Conservation (phyloP, 169 alveolate genomes). For the Theileria equi region DNA sequence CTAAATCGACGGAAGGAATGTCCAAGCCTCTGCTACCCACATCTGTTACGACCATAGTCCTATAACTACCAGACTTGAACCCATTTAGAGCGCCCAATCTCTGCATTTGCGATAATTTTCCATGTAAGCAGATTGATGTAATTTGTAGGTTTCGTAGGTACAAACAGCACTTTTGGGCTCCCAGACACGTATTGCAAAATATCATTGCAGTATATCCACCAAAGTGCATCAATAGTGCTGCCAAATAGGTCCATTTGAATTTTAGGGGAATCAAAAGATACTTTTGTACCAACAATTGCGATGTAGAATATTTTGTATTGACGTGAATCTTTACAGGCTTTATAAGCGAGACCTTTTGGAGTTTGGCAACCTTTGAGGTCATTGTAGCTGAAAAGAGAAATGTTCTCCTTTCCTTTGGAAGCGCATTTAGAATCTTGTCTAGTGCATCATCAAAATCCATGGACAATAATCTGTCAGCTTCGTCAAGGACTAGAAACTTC, state of each 20-base stretch:
- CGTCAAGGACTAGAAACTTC: slow-evolving; percentile 91
- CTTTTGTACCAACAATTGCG: slow-evolving; percentile 84
- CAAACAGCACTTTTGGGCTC: slow-evolving; percentile 84
- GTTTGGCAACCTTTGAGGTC: slow-evolving; percentile 96
- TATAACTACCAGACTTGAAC: slow-evolving; percentile 83
- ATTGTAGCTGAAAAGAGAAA: slow-evolving; percentile 98
- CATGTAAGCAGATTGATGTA: slow-evolving; percentile 89
- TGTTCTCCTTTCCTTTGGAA: slow-evolving; percentile 92
- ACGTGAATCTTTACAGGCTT: slow-evolving; percentile 87
- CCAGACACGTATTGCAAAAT: slow-evolving; percentile 91
- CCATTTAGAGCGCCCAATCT: slow-evolving; percentile 90
- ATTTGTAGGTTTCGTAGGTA: slow-evolving; percentile 85
- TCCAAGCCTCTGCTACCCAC: slow-evolving; percentile 99
- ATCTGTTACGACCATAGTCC: slow-evolving; percentile 94
- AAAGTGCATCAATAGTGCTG: slow-evolving; percentile 47
- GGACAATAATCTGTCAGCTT: slow-evolving; percentile 93
- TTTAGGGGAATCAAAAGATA: slow-evolving; percentile 92
- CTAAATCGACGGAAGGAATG: slow-evolving; percentile 94
- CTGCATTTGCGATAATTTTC: slow-evolving; percentile 92
- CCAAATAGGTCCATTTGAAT: slow-evolving; percentile 89
- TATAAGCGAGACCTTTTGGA: slow-evolving; percentile 93
- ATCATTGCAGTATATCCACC: slow-evolving; percentile 80
- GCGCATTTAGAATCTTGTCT: slow-evolving; percentile 86
- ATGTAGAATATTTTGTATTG: slow-evolving; percentile 89
- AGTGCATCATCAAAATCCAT: slow-evolving; percentile 97